Base-by-base conservation (phyloP, 192 early-diverging fungal genomes). In the Dissophora globulifera region DNA sequence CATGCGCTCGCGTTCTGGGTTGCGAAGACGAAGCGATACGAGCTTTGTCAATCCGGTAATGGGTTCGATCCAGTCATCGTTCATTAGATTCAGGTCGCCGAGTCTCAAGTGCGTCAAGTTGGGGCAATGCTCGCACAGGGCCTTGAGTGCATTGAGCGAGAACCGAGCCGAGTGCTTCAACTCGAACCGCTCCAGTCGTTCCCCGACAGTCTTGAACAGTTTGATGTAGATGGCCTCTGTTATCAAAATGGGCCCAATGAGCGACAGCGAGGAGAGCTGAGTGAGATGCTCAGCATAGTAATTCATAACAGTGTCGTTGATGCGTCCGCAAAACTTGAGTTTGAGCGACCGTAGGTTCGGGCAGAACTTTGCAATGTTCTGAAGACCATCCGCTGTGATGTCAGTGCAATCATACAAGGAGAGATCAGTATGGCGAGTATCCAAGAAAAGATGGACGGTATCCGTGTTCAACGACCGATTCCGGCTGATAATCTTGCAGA, bases 321-420 rank as follows among this genome's bases (percentile, higher is more conserved):
- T 83, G 4, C 88, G 83, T 0, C 95, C 95, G 56, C 93, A 95
- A 57, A 87, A 86, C 40, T 85, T 85, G 32, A 96, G 82, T 27
- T 89, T 81, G 38, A 96, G 80, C 0, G 65, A 58, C 35, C 82
- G 79, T 8, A 94, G 64, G 23, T 69, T 78, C 15, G 92, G 90
- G 47, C 87, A 90, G 52, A 88, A 79, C n/a, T 83, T 62, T 0
- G 89, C 74, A 38, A 96, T 84, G 42, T 85, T 79, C n/a, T 74
- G 63, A 4, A 95, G 70, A 1, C 83, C 86, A 5, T 45, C 31
- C 0, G 81, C 81, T 16, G 78, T 69, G 23, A 96, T 82, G 60
- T 86, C 76, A 15, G 93, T 92, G 62, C 93, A 94, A 50, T 96
- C 95, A 79, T 91, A 94, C 17, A 96, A 82, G 2, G 81, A 62